Evolutionary conservation across 371 early-diverging fungal genomes (phyloP).

Genomic region (Cokeromyces recurvatus): DNA sequence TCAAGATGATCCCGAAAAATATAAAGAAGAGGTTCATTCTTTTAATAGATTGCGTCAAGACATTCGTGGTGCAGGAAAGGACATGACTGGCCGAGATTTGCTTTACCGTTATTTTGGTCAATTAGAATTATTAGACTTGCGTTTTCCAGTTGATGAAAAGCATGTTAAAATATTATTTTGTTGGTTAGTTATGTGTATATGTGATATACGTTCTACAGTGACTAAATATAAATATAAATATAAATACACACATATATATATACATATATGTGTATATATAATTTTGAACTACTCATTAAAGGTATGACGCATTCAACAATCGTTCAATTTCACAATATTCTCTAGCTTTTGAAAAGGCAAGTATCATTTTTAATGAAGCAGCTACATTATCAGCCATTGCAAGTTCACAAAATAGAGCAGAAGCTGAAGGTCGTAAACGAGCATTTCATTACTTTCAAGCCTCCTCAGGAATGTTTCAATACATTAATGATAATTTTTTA

Average conservation of each 20-base stretch:
- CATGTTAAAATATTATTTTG: constrained; percentile 82
- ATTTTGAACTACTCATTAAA: constrained; percentile 25
- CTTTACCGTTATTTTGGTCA: constrained; percentile 95
- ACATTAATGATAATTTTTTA: constrained; percentile 94
- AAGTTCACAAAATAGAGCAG: constrained; percentile 67
- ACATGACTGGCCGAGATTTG: constrained; percentile 87
- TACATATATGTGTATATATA: neutral
- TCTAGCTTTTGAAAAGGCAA: constrained; percentile 94
- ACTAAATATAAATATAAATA: too few relatives aligned
- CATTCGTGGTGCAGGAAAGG: constrained; percentile 89
- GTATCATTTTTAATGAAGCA: constrained; percentile 91
- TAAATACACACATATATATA: too few relatives aligned
- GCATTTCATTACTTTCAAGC: constrained; percentile 89
- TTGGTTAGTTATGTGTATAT: constrained; percentile 58
- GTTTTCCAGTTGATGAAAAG: constrained; percentile 90
- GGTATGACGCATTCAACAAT: constrained; percentile 83
- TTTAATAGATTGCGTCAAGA: constrained; percentile 93
- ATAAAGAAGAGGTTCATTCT: constrained; percentile 74
- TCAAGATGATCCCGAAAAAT: constrained; percentile 91
- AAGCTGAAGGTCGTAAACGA: constrained; percentile 70
- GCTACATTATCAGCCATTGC: constrained; percentile 73
- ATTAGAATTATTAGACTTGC: constrained; percentile 88
- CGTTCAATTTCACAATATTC: constrained; percentile 68
- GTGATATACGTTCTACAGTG: neutral
- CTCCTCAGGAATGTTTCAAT: constrained; percentile 88